These are phyloP conservation scores for Nepenthes gracilis DNA, from an alignment of 148 eudicot genomes.

Conservation along the genomic window DNA sequence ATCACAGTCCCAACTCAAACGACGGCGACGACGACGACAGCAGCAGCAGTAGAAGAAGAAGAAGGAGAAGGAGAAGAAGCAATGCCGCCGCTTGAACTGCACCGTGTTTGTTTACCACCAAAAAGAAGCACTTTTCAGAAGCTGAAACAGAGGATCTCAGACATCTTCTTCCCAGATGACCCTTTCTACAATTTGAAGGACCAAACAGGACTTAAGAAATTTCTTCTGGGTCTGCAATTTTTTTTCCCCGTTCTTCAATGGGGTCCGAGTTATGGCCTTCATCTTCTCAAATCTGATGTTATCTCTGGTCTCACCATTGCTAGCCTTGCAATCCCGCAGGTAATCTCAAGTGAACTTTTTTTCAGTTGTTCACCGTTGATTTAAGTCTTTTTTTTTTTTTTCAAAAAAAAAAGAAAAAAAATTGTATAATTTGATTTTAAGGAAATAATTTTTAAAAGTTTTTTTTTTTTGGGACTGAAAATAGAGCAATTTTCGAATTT, in stretches of 20 bases:
- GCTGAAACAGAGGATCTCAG: slow-evolving; percentile 43
- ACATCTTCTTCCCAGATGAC: slow-evolving; percentile 83
- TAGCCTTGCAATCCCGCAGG: slow-evolving; percentile 96
- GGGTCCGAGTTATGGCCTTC: slow-evolving; percentile 55
- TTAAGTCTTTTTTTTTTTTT: background rate
- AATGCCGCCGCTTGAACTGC: slow-evolving; percentile 20
- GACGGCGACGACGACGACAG: background rate
- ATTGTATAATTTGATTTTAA: background rate
- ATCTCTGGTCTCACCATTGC: slow-evolving; percentile 94
- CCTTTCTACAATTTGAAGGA: slow-evolving; percentile 75
- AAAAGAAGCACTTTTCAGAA: slow-evolving; percentile 41
- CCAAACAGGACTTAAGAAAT: slow-evolving; percentile 38
- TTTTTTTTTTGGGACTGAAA: no score
- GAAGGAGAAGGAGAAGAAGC: no score
- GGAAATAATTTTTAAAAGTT: no score
- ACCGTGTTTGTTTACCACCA: slow-evolving; percentile 71
- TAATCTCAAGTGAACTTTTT: background rate
- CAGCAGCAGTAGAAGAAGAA: background rate
- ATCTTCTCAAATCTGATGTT: slow-evolving; percentile 50
- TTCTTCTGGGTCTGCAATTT: slow-evolving; percentile 53
- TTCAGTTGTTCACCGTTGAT: background rate
- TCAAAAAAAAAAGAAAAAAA: background rate
- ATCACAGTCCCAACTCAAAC: slow-evolving; percentile 9
- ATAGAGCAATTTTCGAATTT: no score
- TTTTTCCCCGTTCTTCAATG: slow-evolving; percentile 79